Base-by-base conservation (phyloP, 768 basidiomycete species). In the Leccinellum albellum region DNA sequence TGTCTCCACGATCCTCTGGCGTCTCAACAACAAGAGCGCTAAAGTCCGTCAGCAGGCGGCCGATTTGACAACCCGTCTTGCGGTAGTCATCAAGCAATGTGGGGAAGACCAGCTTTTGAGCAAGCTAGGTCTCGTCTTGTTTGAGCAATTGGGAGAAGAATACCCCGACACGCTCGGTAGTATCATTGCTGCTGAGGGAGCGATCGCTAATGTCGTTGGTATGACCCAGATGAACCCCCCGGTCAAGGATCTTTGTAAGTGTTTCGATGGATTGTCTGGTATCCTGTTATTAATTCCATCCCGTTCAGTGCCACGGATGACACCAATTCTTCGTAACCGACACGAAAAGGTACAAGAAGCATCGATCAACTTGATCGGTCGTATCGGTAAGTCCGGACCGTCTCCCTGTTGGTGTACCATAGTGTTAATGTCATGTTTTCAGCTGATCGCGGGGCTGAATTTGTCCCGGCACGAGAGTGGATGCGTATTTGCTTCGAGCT, bases 141-240 rank as follows among this genome's bases (percentile, higher is more conserved):
- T 98, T 70, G 97, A 98, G 71, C 97, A 99, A 73, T 83, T 99
- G 52, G 97, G 97, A 71, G 96, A 98, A 76, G 97, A 99, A 76
- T 99, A 98, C 68, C 97, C 97, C 15, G 97, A 99, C 73, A 98
- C 97, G 1, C 83, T 99, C 32, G 97, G 97, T 70, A 98, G 96
- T 78, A 96, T 99, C 74, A 99, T 98, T 73, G 95, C 96, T 49
- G 97, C 97, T 45, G 93, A 94, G 67, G 96, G 94, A 61, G 97
- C 97, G 49, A 98, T 99, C 66, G 97, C 97, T 62, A 98, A 98
- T 66, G 97, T 98, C 50, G 97, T 99, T 61, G 97, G 97, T 75
- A 99, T 98, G 97, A 97, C 97, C 10, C 94, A 98, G 73, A 99
- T 99, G 97, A 98, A 97, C 71, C 97, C 97, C 14, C 97, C 97